Evolutionary conservation across 2,329 filamentous ascomycete species (phyloP).

Genomic region (Sporothrix luriei): DNA sequence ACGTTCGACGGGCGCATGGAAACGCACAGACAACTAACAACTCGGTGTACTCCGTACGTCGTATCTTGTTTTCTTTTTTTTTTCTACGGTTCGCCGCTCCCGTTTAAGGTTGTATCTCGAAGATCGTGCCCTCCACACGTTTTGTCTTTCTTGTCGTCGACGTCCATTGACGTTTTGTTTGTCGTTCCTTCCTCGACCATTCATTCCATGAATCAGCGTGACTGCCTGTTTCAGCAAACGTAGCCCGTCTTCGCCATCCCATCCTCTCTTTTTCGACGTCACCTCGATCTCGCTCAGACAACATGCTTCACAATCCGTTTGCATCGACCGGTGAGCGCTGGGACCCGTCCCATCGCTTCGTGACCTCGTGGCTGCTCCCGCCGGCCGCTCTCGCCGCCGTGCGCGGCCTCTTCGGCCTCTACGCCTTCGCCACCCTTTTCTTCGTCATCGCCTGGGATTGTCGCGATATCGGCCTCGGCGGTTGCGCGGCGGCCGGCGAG

Average conservation of each 20-base stretch:
- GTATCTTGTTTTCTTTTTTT: slow-evolving; percentile 4
- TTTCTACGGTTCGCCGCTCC: slow-evolving; percentile 10
- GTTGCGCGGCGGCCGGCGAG: slow-evolving; percentile 52
- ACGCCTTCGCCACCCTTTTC: slow-evolving; percentile 70
- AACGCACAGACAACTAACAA: no score
- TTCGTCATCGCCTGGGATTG: slow-evolving; percentile 69
- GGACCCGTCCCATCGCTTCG: slow-evolving; percentile 67
- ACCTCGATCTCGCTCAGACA: background rate
- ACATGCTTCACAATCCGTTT: slow-evolving; percentile 39
- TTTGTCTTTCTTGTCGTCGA: slow-evolving; percentile 31
- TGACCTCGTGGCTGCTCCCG: slow-evolving; percentile 79
- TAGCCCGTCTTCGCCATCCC: background rate
- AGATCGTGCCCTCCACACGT: background rate
- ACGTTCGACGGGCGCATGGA: no score
- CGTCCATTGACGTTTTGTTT: background rate
- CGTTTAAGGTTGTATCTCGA: background rate
- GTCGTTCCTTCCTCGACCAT: slow-evolving; percentile 11
- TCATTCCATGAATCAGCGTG: background rate
- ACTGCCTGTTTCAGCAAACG: background rate
- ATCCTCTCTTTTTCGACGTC: background rate
- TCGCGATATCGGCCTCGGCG: slow-evolving; percentile 49
- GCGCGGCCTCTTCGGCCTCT: slow-evolving; percentile 62
- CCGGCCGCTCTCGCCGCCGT: slow-evolving; percentile 63
- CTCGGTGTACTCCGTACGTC: no score
- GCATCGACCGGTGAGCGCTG: slow-evolving; percentile 49